Evolutionary conservation across 441 rosid species (phyloP).

Genomic region (Euphorbia celastroides): DNA sequence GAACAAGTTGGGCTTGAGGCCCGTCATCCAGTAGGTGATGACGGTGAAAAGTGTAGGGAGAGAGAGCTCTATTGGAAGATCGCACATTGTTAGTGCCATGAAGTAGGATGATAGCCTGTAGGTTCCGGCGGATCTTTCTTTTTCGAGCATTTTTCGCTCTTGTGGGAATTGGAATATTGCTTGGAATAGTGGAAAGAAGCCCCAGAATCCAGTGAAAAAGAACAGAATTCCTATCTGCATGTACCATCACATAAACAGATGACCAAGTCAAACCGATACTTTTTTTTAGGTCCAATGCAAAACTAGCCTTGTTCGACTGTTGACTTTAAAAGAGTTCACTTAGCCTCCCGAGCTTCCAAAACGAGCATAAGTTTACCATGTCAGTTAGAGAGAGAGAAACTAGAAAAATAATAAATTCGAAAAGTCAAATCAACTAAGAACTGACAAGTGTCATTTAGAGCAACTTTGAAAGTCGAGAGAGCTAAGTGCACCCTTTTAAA

Average conservation of each 20-base stretch:
- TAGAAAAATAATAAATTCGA: no score
- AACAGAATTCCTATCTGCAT: constrained; percentile 69
- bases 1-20: constrained; percentile 33
- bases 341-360: no score
- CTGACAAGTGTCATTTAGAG: no score
- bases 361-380: no score
- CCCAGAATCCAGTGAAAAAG: constrained; percentile 64
- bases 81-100: constrained; percentile 43
- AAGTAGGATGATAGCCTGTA: constrained; percentile 71
- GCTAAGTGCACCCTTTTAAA: no score
- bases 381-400: no score
- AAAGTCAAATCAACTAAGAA: no score
- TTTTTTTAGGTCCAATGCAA: no score
- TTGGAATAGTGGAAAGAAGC: constrained; percentile 58
- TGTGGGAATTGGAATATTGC: constrained; percentile 79
- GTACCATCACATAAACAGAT: background rate
- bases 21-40: constrained; percentile 73
- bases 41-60: constrained; percentile 46
- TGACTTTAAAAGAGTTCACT: no score
- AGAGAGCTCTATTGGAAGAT: constrained; percentile 67
- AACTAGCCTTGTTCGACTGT: no score
- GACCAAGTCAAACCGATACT: no score
- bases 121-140: constrained; percentile 78
- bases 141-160: constrained; percentile 67
- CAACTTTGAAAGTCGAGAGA: no score